Base-by-base conservation (phyloP, 306 rosid species). In the Quercus cerris region DNA sequence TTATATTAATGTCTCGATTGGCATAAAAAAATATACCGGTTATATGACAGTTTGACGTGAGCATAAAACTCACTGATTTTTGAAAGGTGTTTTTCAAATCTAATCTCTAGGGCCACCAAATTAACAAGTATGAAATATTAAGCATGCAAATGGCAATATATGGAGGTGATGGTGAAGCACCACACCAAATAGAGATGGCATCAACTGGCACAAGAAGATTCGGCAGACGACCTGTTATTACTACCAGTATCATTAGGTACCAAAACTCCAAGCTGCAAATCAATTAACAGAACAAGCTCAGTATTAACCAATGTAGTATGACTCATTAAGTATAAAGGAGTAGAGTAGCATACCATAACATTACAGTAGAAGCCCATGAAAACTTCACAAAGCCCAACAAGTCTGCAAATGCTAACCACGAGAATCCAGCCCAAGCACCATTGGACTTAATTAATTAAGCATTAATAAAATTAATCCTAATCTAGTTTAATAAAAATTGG, bases 261-360 rank as follows among this genome's bases (percentile, higher is more conserved):
- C 98, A 93, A 78, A 88, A 86, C 85, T 93, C 98, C 89, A 93
- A 86, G 84, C 98, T 93, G 93, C 80, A 76, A 55, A 56, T n/a
- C 28, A 52, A 79, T 78, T 71, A 17, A 54, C 33, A 31, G 8
- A 14, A 38, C 61, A 52, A 51, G 52, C 38, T 25, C 63, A 52
- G 23, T n/a, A 67, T 67, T 27, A 33, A 6, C 7, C n/a, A 1
- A 64, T 9, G 8, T 18, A 33, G 11, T n/a, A 67, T 19, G 25
- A 33, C 11, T 67, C 44, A 72, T 15, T 3, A 54, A 55, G 7
- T 14, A 33, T 49, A 71, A 78, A 54, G 14, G 52, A 74, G 83
- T 61, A 71, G 67, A 79, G 33, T 30, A 62, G 41, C 55, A 35
- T 86, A 92, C 97, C 97, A 92, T 56, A 92, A 78, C 97, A 90